Percentiles rank a stretch among this genome's conserved stretches.
Conservation (phyloP, 164 flowering plant species). For the Magnolia sinica region DNA sequence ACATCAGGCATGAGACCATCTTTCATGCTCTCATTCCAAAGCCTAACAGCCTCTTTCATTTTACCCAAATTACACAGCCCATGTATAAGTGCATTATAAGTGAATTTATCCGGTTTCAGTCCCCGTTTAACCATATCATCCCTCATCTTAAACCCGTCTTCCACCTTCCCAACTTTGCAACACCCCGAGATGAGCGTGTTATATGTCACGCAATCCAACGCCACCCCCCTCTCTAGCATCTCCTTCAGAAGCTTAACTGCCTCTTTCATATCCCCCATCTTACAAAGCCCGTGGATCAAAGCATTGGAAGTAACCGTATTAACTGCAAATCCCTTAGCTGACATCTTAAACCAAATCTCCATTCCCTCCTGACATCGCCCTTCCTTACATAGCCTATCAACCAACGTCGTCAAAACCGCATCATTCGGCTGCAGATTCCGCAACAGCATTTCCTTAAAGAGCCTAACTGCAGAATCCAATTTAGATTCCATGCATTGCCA, state of each 20-base stretch:
- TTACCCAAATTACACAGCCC: constrained; percentile 46
- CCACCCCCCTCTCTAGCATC: constrained; percentile 47
- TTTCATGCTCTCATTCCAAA: constrained; percentile 51
- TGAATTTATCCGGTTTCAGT: constrained; percentile 45
- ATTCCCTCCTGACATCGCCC: constrained; percentile 45
- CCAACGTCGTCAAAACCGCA: constrained; percentile 43
- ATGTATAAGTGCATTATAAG: constrained; percentile 53
- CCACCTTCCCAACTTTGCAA: constrained; percentile 53
- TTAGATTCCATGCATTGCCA: constrained; percentile 38
- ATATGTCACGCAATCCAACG: constrained; percentile 49
- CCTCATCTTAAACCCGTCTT: constrained; percentile 51
- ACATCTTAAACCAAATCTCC: constrained; percentile 54
- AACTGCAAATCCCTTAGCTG: constrained; percentile 47
- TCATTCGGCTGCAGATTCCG: constrained; percentile 59
- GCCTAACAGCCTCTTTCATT: constrained; percentile 52
- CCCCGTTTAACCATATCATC: constrained; percentile 57
- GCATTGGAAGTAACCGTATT: constrained; percentile 67
- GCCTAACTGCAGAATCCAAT: constrained; percentile 45
- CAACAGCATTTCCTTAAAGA: constrained; percentile 51
- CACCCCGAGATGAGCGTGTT: constrained; percentile 52
- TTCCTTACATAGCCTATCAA: constrained; percentile 47
- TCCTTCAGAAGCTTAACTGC: constrained; percentile 43
- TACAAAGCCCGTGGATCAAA: constrained; percentile 58
- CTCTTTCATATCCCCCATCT: constrained; percentile 43
- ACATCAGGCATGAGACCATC: constrained; percentile 43